Conservation (phyloP, 2,329 filamentous ascomycete species). For the Fusarium buxicola region DNA sequence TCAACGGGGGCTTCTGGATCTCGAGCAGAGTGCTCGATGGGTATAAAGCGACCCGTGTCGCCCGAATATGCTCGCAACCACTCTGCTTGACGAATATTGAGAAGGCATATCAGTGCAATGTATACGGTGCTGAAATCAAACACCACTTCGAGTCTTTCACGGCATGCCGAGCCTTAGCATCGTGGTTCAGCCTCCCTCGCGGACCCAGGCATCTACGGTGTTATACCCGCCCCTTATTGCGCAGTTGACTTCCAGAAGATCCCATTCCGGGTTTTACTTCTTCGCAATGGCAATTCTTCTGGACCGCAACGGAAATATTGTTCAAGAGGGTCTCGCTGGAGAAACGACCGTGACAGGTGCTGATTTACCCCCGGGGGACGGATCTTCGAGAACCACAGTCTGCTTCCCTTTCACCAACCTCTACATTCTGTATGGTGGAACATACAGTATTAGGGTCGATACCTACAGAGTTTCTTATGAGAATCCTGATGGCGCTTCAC, state of each 20-base stretch:
- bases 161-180: constrained; percentile 37
- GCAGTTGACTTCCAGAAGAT: constrained; percentile 19
- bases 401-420: constrained; percentile 46
- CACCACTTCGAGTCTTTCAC: background rate
- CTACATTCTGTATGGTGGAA: constrained; percentile 36
- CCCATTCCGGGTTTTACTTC: constrained; percentile 28
- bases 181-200: constrained; percentile 42
- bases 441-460: constrained; percentile 46
- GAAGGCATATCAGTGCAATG: constrained; percentile 14
- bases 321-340: constrained; percentile 38
- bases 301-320: constrained; percentile 22
- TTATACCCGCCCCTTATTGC: constrained; percentile 44
- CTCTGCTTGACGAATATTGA: background rate
- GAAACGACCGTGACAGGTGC: constrained; percentile 33
- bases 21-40: background rate
- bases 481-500: constrained; percentile 14
- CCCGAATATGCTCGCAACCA: constrained; percentile 17
- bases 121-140: background rate
- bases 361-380: constrained; percentile 10
- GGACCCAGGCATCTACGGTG: constrained; percentile 21
- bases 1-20: background rate
- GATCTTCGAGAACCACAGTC: constrained; percentile 20
- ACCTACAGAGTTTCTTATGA: constrained; percentile 40
- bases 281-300: constrained; percentile 47
- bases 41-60: constrained; percentile 5